Base-by-base conservation (phyloP, 2,329 filamentous ascomycete species). In the Mycocentrospora acerina region DNA sequence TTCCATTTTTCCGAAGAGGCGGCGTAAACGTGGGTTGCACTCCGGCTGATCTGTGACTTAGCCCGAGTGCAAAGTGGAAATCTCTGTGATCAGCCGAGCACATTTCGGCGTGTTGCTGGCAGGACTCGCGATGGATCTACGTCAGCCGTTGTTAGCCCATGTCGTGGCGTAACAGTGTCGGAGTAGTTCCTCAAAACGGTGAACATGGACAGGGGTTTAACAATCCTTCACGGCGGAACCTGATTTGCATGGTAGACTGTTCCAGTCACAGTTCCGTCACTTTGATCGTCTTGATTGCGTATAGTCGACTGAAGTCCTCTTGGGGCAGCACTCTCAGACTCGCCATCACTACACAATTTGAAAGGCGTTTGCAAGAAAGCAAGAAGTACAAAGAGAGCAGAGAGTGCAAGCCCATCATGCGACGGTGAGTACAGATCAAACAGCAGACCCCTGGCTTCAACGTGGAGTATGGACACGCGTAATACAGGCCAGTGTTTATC, bases 21-120 rank as follows among this genome's bases (percentile, higher is more conserved):
- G 43, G 41, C 37, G 43, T 40, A 44, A 29, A 26, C 30, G 40
- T 26, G 30, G 39, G 32, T 37, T 55, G 42, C 38, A 48, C 52
- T 53, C 55, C 58, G 63, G 60, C 56, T 64, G 60, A 66, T 65
- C 59, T 62, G 50, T 62, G 55, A 55, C 59, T 59, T 64, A 52
- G 57, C 57, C 40, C 40, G 41, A 31, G 38, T 40, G 36, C 36
- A 36, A 37, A 39, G 53, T 48, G 48, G 41, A 51, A 48, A 38
- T 53, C 35, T 48, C 48, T 43, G 46, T 46, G 53, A 51, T 57
- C 59, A 59, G 54, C 50, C 55, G 53, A 58, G 51, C 53, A 43
- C 48, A 51, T 44, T 39, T 50, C 48, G 46, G 41, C 44, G 48
- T 50, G 51, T 48, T 55, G 52, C 53, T 48, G 49, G 48, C 46